phyloP scores from a whole-genome alignment of 2,329 filamentous ascomycete species.

The Pseudocercospora fuligena region DNA sequence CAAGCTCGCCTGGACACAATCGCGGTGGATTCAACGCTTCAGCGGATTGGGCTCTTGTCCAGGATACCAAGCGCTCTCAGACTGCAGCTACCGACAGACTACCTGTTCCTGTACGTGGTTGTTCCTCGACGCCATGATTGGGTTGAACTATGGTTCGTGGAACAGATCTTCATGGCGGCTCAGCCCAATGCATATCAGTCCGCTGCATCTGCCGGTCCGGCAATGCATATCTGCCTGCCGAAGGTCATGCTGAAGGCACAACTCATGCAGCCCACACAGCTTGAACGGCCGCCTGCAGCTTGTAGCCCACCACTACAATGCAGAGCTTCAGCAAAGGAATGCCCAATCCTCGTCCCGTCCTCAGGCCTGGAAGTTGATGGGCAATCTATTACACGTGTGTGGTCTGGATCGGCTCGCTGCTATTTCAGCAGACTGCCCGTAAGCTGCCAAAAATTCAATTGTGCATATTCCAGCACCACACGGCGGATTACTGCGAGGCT shows the following conservation, averaged over 20 bases:
- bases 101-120: background rate
- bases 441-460: background rate
- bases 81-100: background rate
- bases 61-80: background rate
- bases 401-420: constrained; percentile 6
- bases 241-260: constrained; percentile 1
- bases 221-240: constrained; percentile 1
- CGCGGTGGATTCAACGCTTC: background rate
- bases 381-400: background rate
- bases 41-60: background rate
- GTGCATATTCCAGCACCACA: background rate
- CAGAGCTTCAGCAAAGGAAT: background rate
- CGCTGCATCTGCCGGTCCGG: background rate
- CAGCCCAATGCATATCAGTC: constrained; percentile 1
- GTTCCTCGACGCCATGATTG: background rate
- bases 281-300: background rate
- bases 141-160: constrained; percentile 3
- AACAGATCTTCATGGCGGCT: background rate
- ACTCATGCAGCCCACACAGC: background rate
- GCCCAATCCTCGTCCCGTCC: background rate
- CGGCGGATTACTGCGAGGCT: constrained; percentile 5
- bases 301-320: background rate
- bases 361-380: background rate
- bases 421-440: background rate
- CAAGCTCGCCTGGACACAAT: too few relatives aligned